Evolutionary conservation across 108 stramenopile species (phyloP).

Genomic region (Chaetoceros tenuissimus): DNA sequence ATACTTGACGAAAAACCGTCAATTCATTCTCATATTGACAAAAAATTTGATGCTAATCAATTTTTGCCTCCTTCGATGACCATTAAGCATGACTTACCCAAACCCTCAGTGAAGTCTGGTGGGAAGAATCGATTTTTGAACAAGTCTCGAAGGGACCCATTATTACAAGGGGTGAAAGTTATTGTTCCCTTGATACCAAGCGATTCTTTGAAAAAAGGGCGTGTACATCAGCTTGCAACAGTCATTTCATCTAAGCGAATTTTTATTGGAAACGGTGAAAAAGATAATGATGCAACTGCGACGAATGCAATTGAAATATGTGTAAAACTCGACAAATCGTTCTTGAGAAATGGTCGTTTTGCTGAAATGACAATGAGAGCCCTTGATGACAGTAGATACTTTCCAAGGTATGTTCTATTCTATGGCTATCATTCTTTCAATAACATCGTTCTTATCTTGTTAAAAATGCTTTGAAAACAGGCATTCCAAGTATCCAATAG

Average conservation of each 20-base stretch:
- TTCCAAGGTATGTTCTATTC: slow-evolving; percentile 4
- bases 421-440: too few species aligned
- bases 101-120: neutral
- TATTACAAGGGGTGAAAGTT: slow-evolving; percentile 64
- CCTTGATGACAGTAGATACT: slow-evolving; percentile 52
- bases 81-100: neutral
- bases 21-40: too few species aligned
- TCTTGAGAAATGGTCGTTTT: slow-evolving; percentile 66
- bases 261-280: slow-evolving; percentile 18
- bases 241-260: slow-evolving; percentile 62
- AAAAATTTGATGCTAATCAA: slow-evolving; percentile 4
- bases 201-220: slow-evolving; percentile 8
- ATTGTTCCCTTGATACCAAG: slow-evolving; percentile 68
- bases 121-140: slow-evolving; percentile 1
- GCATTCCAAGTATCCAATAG: slow-evolving; percentile 81
- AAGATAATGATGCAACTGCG: slow-evolving; percentile 5
- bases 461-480: too few species aligned
- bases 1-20: too few species aligned
- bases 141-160: slow-evolving; percentile 6
- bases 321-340: slow-evolving; percentile 63
- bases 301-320: slow-evolving; percentile 68
- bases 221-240: slow-evolving; percentile 68
- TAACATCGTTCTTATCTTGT: too few species aligned
- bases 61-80: neutral
- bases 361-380: slow-evolving; percentile 65